These are phyloP conservation scores for Panicum miliaceum DNA, from an alignment of 176 grass and related monocot genomes.

Conservation along the genomic window DNA sequence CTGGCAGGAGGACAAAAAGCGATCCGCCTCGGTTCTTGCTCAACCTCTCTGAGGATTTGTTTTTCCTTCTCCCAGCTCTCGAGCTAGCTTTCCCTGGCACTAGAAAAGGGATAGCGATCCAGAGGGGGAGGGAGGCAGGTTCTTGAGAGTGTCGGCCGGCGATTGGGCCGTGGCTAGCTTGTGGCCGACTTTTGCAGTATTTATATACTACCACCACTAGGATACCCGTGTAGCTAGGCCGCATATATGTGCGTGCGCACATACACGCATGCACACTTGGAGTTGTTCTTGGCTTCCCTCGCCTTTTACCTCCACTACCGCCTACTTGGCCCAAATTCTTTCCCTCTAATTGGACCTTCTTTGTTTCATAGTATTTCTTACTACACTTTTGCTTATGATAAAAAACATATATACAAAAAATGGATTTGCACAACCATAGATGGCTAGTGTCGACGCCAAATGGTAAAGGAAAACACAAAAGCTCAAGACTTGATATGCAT, in stretches of 20 bases:
- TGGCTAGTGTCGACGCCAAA: background rate
- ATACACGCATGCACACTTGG: slow-evolving; percentile 37
- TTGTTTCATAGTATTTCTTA: background rate
- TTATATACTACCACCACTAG: slow-evolving; percentile 37
- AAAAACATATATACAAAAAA: background rate
- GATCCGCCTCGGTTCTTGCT: slow-evolving; percentile 42
- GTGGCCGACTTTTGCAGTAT: slow-evolving; percentile 56
- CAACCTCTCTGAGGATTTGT: background rate
- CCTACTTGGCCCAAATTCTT: slow-evolving; percentile 21
- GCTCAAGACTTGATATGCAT: background rate
- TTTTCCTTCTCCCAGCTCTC: background rate
- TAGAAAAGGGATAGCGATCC: slow-evolving; percentile 48
- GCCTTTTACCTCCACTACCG: slow-evolving; percentile 43
- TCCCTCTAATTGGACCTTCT: background rate
- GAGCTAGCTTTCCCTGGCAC: slow-evolving; percentile 48
- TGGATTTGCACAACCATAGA: background rate
- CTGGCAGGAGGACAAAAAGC: slow-evolving; percentile 12
- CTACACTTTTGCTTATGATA: background rate
- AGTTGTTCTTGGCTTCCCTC: slow-evolving; percentile 44
- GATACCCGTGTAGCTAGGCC: slow-evolving; percentile 36
- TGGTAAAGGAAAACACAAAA: background rate
- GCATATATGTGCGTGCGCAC: slow-evolving; percentile 45
- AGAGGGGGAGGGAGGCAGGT: slow-evolving; percentile 31
- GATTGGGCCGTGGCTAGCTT: slow-evolving; percentile 51
- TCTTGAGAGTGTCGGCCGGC: slow-evolving; percentile 56